Conservation (phyloP, 495 filamentous ascomycete species). For the Podospora pseudopauciseta region DNA sequence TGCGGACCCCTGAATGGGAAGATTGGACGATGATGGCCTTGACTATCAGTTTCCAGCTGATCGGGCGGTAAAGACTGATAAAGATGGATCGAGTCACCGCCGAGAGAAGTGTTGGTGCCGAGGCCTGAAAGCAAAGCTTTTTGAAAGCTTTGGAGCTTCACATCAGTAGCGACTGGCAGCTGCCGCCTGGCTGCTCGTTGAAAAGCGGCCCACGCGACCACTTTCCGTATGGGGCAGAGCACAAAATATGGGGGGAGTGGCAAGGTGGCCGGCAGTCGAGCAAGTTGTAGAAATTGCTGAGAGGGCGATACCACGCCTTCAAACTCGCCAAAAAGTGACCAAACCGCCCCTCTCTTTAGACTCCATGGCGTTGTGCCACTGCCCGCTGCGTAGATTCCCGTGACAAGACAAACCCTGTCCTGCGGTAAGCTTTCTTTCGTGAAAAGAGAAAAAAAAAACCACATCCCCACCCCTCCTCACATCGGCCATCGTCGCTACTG, state of each 20-base stretch:
- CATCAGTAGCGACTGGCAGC: background rate
- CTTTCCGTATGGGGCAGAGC: background rate
- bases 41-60: too few relatives aligned
- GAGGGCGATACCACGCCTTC: background rate
- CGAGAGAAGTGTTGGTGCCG: background rate
- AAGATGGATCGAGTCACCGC: background rate
- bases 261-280: background rate
- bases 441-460: background rate
- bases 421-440: background rate
- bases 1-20: background rate
- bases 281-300: background rate
- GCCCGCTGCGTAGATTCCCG: background rate
- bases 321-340: background rate
- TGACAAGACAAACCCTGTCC: background rate
- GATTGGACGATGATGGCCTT: background rate
- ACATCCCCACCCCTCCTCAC: background rate
- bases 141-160: background rate
- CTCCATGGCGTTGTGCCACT: background rate
- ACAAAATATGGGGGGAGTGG: background rate
- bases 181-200: background rate
- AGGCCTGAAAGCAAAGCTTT: background rate
- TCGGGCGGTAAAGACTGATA: background rate
- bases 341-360: slow-evolving; percentile 3
- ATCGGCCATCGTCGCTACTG: background rate
- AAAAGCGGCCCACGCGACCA: slow-evolving; percentile 3